Percentiles rank a stretch among this genome's conserved stretches.
Evolutionary conservation across 441 rosid species (phyloP).

Genomic region (Viola pubescens): DNA sequence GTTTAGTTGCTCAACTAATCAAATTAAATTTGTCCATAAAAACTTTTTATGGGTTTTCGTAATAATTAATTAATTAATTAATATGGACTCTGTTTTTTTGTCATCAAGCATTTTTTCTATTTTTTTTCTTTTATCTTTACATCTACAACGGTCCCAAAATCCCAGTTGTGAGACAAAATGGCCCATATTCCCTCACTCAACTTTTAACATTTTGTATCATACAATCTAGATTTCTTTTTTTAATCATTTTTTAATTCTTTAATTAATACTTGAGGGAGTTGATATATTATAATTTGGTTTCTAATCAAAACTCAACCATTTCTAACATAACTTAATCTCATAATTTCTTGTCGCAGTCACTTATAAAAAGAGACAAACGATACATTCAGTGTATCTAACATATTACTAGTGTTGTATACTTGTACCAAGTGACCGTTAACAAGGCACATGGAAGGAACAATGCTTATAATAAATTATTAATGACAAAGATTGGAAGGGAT

Average conservation of each 20-base stretch:
- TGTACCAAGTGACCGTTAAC: neutral
- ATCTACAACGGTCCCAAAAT: slow-evolving; percentile 18
- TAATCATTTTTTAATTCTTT: neutral
- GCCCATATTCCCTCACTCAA: slow-evolving; percentile 11
- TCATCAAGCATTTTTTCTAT: neutral
- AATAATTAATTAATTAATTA: neutral
- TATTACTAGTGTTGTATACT: neutral
- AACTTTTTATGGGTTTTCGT: neutral
- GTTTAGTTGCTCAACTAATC: slow-evolving; percentile 16
- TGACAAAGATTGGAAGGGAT: slow-evolving; percentile 1
- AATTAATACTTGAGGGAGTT: too few species aligned
- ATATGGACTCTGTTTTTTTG: too few species aligned
- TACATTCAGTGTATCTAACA: too few species aligned
- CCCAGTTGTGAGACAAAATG: slow-evolving; percentile 10
- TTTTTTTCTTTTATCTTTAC: neutral
- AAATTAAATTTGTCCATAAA: slow-evolving; percentile 3
- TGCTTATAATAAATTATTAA: neutral
- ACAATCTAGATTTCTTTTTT: neutral
- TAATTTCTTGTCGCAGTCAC: too few species aligned
- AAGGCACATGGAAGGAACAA: slow-evolving; percentile 14
- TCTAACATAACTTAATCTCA: too few species aligned
- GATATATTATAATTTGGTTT: too few species aligned
- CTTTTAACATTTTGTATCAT: neutral
- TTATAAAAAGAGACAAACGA: too few species aligned
- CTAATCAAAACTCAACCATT: too few species aligned